Evolutionary conservation across 169 alveolate genomes (phyloP).

Genomic region (Cryptosporidium tyzzeri): DNA sequence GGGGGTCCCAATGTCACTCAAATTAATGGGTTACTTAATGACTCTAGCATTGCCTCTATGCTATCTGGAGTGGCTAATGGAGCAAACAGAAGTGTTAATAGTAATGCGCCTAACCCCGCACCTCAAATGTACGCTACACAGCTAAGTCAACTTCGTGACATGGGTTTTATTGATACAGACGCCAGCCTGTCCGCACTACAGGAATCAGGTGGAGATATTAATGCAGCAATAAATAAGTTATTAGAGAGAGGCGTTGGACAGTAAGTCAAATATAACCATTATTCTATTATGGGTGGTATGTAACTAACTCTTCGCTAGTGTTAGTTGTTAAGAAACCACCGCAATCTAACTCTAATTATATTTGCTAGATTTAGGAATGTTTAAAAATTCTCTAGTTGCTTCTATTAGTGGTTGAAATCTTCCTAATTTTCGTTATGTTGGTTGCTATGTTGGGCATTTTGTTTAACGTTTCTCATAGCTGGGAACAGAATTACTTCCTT

Average conservation of each 20-base stretch:
- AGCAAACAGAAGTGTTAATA: background rate
- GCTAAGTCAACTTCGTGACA: constrained; percentile 90
- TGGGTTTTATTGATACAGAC: constrained; percentile 94
- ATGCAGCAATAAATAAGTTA: constrained; percentile 93
- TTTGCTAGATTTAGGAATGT: background rate
- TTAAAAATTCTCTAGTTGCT: background rate
- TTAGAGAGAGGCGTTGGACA: constrained; percentile 87
- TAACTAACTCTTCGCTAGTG: background rate
- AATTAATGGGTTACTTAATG: constrained; percentile 26
- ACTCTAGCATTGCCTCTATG: constrained; percentile 53
- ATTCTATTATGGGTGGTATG: background rate
- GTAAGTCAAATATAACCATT: constrained; percentile 21
- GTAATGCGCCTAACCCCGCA: background rate
- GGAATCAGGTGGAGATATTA: constrained; percentile 94
- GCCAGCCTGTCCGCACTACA: constrained; percentile 92
- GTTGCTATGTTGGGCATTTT: constrained; percentile 29
- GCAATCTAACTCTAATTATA: background rate
- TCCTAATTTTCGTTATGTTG: background rate
- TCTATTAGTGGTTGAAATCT: background rate
- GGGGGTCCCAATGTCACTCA: constrained; percentile 30
- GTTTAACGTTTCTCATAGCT: constrained; percentile 93
- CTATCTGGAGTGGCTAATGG: constrained; percentile 20
- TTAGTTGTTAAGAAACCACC: background rate
- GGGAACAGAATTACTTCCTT: constrained; percentile 98
- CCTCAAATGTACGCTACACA: constrained; percentile 85